Evolutionary conservation across 495 filamentous ascomycete species (phyloP), one percentile per base, ranked within the genome.

Genomic region (Daldinia bambusicola): DNA sequence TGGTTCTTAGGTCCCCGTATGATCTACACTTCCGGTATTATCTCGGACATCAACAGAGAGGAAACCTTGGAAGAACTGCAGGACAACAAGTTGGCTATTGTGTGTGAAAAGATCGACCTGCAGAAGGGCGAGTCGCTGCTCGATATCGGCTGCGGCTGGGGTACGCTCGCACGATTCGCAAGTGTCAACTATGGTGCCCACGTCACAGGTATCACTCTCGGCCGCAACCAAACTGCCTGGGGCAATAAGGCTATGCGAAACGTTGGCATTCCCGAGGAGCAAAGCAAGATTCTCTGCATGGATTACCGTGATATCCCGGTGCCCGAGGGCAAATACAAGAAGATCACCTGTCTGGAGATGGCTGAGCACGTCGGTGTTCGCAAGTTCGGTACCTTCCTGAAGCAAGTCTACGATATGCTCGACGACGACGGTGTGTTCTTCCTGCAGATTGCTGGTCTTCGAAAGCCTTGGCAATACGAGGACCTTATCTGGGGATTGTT

Each of bases 1-100:
- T 96, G 91, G 91, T 95, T 95, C 83, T 86, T 96, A 51, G 93
- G 92, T 67, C 92, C 91, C 41, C 92, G 92, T 73, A 96, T 96
- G 92, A 90, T 95, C 79, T 96, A 95, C 80, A 95, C 93, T 48
- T 92, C 90, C 12, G 92, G 92, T 52, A 84, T 96, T 66, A 92
- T 96, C 79, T 88, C 87, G 16, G 91, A 96, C 74, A 85, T 89
- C 76, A 86, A 86, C 80, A 82, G 80, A 30, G 92, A 94, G 79
- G 92, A 96, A 79, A 85, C 87, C 13, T 88, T 96, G 32, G 92
- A 96, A 81, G 83, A 95, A 79, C 85, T 96, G 53, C 92, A 96
- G 82, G 92, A 94, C 81, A 95, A 96, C 86, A 96, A 96, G 83
- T 82, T 95, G 70, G 89, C 87, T 68, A 83, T 92, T 63, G 93